Conservation (phyloP, 2,329 filamentous ascomycete species). For the Fusarium albosuccineum region DNA sequence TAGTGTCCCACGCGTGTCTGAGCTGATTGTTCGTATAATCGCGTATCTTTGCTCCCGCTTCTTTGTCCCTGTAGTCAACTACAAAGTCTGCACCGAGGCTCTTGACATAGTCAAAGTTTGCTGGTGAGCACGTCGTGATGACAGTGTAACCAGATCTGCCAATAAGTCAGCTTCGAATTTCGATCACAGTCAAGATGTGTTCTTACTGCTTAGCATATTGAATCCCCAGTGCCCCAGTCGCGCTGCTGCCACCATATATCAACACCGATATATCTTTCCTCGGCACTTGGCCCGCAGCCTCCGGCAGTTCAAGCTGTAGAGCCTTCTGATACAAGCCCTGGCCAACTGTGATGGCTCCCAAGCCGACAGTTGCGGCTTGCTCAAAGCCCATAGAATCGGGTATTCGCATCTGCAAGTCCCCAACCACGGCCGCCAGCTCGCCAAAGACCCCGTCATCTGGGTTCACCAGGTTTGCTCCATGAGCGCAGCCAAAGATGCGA, state of each 20-base stretch:
- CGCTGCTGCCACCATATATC: constrained; percentile 64
- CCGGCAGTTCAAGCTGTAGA: constrained; percentile 56
- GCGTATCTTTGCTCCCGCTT: constrained; percentile 43
- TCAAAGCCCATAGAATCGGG: constrained; percentile 57
- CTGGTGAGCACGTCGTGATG: constrained; percentile 55
- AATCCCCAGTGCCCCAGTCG: constrained; percentile 65
- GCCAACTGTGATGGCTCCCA: constrained; percentile 58
- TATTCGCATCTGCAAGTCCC: constrained; percentile 57
- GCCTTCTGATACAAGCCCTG: constrained; percentile 61
- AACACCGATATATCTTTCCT: constrained; percentile 54
- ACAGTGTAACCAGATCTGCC: constrained; percentile 53
- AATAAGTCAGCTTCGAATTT: neutral
- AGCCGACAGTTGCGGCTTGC: constrained; percentile 59
- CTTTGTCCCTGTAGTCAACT: constrained; percentile 59
- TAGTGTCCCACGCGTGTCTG: constrained; percentile 22
- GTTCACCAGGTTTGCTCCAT: constrained; percentile 35
- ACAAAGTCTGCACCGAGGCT: constrained; percentile 59
- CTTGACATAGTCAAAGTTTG: constrained; percentile 53
- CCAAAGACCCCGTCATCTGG: constrained; percentile 60
- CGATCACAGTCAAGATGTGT: neutral
- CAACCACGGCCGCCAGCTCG: constrained; percentile 55
- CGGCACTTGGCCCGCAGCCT: constrained; percentile 55
- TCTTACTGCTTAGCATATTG: constrained; percentile 54
- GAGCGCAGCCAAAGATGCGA: constrained; percentile 50
- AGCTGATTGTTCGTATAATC: constrained; percentile 33